Conservation (phyloP, 495 filamentous ascomycete species). For the Penicillium mononematosum region DNA sequence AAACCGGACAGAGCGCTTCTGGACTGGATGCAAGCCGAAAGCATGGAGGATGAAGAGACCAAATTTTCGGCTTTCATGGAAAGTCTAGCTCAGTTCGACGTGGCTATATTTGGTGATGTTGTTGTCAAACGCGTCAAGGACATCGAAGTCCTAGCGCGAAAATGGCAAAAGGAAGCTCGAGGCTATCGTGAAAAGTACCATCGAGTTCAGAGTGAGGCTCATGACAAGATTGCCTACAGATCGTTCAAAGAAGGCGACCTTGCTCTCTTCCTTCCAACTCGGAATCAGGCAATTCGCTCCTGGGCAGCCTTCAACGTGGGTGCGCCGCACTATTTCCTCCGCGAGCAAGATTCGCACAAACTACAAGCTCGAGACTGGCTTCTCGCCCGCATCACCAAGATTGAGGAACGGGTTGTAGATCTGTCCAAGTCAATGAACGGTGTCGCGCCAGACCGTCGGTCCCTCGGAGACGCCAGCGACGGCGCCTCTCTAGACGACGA, state of each 20-base stretch:
- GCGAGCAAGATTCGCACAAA: slow-evolving; percentile 87
- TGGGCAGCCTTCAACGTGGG: slow-evolving; percentile 99
- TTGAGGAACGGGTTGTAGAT: slow-evolving; percentile 93
- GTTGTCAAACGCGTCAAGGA: slow-evolving; percentile 86
- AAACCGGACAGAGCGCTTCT: slow-evolving; percentile 64
- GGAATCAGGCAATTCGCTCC: slow-evolving; percentile 87
- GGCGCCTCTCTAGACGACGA: slow-evolving; percentile 77
- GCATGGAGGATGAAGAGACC: slow-evolving; percentile 61
- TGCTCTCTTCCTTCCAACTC: slow-evolving; percentile 89
- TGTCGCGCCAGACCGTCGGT: slow-evolving; percentile 54
- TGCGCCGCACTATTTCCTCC: slow-evolving; percentile 93
- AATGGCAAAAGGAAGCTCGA: slow-evolving; percentile 83
- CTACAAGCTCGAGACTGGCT: slow-evolving; percentile 85
- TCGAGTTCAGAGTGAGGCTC: slow-evolving; percentile 77
- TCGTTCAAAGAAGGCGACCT: slow-evolving; percentile 97
- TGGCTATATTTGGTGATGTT: slow-evolving; percentile 76
- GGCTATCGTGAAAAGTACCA: slow-evolving; percentile 87
- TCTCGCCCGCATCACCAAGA: slow-evolving; percentile 84
- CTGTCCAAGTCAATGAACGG: slow-evolving; percentile 70
- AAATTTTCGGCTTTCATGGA: slow-evolving; percentile 71
- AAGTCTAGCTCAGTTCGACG: slow-evolving; percentile 70
- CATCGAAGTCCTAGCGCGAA: slow-evolving; percentile 82
- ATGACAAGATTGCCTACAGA: slow-evolving; percentile 95
- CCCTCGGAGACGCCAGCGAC: slow-evolving; percentile 54
- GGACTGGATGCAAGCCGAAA: slow-evolving; percentile 74